These are phyloP conservation scores for Termitomyces sp. DNA, from an alignment of 1,284 basidiomycete genomes.

Conservation along the genomic window DNA sequence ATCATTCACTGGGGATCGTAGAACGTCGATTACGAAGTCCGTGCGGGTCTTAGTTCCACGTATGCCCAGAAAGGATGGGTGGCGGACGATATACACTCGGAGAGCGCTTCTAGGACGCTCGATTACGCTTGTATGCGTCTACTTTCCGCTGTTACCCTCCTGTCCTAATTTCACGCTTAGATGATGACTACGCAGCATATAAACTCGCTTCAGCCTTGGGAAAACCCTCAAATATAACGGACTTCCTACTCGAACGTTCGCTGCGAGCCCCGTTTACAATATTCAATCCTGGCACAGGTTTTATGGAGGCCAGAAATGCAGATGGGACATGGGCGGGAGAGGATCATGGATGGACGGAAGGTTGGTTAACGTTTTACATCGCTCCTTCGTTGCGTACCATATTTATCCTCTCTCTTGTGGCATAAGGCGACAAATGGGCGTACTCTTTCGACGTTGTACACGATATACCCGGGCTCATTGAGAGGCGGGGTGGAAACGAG, in stretches of 20 bases:
- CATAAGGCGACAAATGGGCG: slow-evolving; percentile 69
- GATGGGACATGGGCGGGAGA: slow-evolving; percentile 71
- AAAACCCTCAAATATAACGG: slow-evolving; percentile 41
- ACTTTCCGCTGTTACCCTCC: not conserved
- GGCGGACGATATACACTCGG: slow-evolving; percentile 75
- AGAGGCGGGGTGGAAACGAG: slow-evolving; percentile 58
- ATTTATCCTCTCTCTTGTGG: not conserved
- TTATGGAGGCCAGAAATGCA: slow-evolving; percentile 75
- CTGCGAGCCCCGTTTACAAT: slow-evolving; percentile 54
- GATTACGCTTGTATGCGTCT: slow-evolving; percentile 63
- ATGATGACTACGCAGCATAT: slow-evolving; percentile 74
- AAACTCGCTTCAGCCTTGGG: slow-evolving; percentile 53
- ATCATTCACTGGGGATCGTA: not conserved
- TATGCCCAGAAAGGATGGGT: slow-evolving; percentile 36
- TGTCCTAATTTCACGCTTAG: slow-evolving; percentile 29
- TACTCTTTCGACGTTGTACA: slow-evolving; percentile 78
- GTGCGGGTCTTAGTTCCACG: not conserved
- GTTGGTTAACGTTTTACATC: slow-evolving; percentile 15
- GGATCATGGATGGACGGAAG: slow-evolving; percentile 74
- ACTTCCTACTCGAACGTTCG: slow-evolving; percentile 52
- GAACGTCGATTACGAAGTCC: slow-evolving; percentile 2
- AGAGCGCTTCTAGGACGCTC: slow-evolving; percentile 71
- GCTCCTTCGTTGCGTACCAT: not conserved
- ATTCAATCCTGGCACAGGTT: slow-evolving; percentile 70
- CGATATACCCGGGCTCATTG: slow-evolving; percentile 60